Evolutionary conservation across 305 asterid species (phyloP).

Genomic region (Ajuga reptans): DNA sequence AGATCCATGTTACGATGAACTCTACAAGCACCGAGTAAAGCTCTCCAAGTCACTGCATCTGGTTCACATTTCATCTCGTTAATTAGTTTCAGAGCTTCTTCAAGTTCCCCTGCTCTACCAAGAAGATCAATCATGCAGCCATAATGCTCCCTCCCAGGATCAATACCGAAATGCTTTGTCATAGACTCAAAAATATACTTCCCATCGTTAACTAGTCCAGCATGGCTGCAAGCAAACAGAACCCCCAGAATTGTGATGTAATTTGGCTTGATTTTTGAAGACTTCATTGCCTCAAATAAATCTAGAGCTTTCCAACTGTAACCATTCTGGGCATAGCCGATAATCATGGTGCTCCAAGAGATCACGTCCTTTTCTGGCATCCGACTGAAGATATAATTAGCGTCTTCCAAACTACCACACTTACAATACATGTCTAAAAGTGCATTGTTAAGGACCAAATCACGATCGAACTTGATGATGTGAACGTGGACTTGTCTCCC

Average conservation of each 20-base stretch:
- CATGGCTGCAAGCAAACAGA: constrained; percentile 78
- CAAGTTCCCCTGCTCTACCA: constrained; percentile 66
- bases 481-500: constrained; percentile 70
- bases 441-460: constrained; percentile 60
- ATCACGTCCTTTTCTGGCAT: constrained; percentile 48
- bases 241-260: constrained; percentile 59
- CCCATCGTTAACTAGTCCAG: constrained; percentile 70
- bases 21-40: constrained; percentile 66
- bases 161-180: constrained; percentile 49
- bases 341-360: constrained; percentile 35
- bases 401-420: constrained; percentile 56
- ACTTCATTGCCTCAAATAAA: constrained; percentile 49
- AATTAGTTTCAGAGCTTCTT: constrained; percentile 50
- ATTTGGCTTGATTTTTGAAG: constrained; percentile 45
- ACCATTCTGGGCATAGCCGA: constrained; percentile 75
- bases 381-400: constrained; percentile 38
- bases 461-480: constrained; percentile 50
- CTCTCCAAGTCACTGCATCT: constrained; percentile 66
- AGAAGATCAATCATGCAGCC: constrained; percentile 79
- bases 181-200: constrained; percentile 44
- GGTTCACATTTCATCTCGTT: constrained; percentile 53
- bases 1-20: constrained; percentile 51
- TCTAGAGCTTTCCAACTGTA: constrained; percentile 49
- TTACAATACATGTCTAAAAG: constrained; percentile 73
- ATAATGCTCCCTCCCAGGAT: constrained; percentile 66